A percentile compares a stretch with the other conserved stretches of the same genome.
phyloP scores from a whole-genome alignment of 352 stramenopile species.

The Phytopythium boreale region DNA sequence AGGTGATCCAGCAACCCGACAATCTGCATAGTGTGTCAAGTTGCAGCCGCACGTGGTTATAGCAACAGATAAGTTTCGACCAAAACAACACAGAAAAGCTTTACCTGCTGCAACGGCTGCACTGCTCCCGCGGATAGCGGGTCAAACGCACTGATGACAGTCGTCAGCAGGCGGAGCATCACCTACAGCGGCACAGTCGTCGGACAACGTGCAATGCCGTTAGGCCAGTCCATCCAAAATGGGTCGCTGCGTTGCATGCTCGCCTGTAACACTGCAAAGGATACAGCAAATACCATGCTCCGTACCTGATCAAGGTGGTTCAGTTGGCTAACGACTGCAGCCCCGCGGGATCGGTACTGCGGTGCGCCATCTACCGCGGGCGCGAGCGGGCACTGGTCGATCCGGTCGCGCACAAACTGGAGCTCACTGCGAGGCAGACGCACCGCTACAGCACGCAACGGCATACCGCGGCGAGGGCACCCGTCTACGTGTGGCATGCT shows the following conservation, averaged over 20 bases:
- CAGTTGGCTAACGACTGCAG: constrained; percentile 54
- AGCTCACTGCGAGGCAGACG: constrained; percentile 84
- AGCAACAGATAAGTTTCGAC: not conserved
- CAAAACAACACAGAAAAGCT: not conserved
- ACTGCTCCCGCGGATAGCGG: constrained; percentile 34
- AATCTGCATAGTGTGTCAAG: constrained; percentile 34
- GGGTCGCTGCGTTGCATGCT: not conserved
- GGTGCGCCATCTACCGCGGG: constrained; percentile 45
- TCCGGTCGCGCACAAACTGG: constrained; percentile 82
- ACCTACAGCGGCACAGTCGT: constrained; percentile 31
- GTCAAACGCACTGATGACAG: constrained; percentile 60
- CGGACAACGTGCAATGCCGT: not conserved
- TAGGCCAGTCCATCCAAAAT: not conserved
- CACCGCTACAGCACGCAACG: constrained; percentile 57
- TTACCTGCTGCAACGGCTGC: constrained; percentile 67
- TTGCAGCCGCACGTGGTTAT: not conserved
- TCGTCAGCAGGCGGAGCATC: constrained; percentile 59
- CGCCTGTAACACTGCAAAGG: not conserved
- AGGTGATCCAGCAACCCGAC: constrained; percentile 55
- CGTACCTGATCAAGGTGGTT: constrained; percentile 79
- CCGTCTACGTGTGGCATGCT: constrained; percentile 88
- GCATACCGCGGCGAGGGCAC: constrained; percentile 81
- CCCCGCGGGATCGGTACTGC: constrained; percentile 58
- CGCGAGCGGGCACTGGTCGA: constrained; percentile 66
- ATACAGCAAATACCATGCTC: not conserved